Base-by-base conservation (phyloP, 2,329 filamentous ascomycete species). In the Emergomyces africanus region DNA sequence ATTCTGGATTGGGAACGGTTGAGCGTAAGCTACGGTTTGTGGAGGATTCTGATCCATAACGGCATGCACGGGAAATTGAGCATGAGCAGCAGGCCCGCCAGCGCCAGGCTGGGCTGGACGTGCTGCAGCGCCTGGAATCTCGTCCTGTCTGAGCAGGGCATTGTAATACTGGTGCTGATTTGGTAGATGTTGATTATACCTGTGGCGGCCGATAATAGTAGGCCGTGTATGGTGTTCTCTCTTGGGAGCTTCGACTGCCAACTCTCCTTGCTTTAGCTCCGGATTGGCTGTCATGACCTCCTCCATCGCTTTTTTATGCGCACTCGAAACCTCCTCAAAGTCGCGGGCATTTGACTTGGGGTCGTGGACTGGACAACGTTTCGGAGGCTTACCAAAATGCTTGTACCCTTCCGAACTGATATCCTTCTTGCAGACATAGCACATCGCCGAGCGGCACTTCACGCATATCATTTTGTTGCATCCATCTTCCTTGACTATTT, bases 401-500 rank as follows among this genome's bases (percentile, higher is more conserved):
- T 75, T 64, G 66, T 95, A 94, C 59, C 80, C 71, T 18, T 66
- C 73, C 59, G 79, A 81, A 1, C 82, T 81, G 25, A 83, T 75
- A 53, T 79, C 72, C 65, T 85, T 77, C 25, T 83, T 84, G 73
- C 90, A 95, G 48, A 73, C 66, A 62, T 78, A 81, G 71, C 82
- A 85, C 70, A 84, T 81, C 8, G 75, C 18, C 10, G 41, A 44
- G 4, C 60, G 49, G 78, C 78, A 85, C n/a, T 79, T 79, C 0
- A 81, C 76, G 70, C 90, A 95, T 0, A 71, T 79, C 81, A 95
- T 89, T 72, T 91, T 91, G 74, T 95, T 95, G 75, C 90, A 95
- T 2, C 90, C 90, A 37, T 76, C 70, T 41, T 85, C 81, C 68
- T 95, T 95, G 69, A 95, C 81, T 66, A 92, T 94, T 0, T 85